Conservation (phyloP, 2,329 filamentous ascomycete species). For the Exophiala viscosa region DNA sequence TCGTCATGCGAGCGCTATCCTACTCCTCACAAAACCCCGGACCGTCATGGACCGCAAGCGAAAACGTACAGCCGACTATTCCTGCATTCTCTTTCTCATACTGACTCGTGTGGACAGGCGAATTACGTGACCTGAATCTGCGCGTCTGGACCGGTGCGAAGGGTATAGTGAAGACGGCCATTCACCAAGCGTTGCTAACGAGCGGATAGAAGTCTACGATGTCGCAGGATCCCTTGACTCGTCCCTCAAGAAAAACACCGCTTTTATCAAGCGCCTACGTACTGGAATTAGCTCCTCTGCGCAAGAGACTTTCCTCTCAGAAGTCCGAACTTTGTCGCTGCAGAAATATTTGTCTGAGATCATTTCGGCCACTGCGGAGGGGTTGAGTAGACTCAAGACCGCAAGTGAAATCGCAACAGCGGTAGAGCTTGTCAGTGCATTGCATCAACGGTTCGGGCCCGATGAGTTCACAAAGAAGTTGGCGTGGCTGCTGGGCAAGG, state of each 20-base stretch:
- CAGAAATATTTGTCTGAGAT: constrained; percentile 98
- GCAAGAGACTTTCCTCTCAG: constrained; percentile 78
- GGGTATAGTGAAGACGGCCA: constrained; percentile 51
- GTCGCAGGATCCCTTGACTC: constrained; percentile 82
- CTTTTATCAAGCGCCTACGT: constrained; percentile 92
- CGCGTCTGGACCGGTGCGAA: constrained; percentile 84
- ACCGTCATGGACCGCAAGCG: constrained; percentile 46
- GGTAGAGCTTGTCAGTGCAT: constrained; percentile 88
- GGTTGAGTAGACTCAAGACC: constrained; percentile 84
- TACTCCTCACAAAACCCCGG: constrained; percentile 25
- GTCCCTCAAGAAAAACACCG: constrained; percentile 95
- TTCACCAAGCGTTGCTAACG: constrained; percentile 12
- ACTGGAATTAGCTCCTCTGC: constrained; percentile 80
- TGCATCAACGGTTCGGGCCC: constrained; percentile 91
- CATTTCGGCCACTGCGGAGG: constrained; percentile 91
- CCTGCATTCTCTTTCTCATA: background rate
- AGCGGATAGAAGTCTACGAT: constrained; percentile 65
- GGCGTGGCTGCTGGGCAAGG: constrained; percentile 87
- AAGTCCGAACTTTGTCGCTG: constrained; percentile 83
- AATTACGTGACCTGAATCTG: constrained; percentile 83
- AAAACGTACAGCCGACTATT: constrained; percentile 41
- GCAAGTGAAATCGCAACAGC: constrained; percentile 88
- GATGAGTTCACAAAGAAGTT: constrained; percentile 86
- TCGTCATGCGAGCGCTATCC: constrained; percentile 28
- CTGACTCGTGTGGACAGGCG: constrained; percentile 56